Evolutionary conservation across 2,329 filamentous ascomycete genomes (phyloP).

Genomic region (Monilinia fructicola): DNA sequence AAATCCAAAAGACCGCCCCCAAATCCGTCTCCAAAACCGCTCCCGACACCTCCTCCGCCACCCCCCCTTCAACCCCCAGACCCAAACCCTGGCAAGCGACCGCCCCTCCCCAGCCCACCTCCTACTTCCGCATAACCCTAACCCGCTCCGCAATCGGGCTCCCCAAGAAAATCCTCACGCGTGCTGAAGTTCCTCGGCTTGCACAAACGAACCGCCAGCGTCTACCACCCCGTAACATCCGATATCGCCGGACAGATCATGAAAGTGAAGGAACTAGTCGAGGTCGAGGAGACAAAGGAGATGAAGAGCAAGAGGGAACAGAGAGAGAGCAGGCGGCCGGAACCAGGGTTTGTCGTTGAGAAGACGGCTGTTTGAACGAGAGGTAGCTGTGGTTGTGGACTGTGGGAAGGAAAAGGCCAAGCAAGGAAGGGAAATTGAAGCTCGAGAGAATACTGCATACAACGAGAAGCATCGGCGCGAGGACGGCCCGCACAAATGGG

Average conservation of each 20-base stretch:
- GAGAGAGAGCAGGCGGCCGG: constrained; percentile 60
- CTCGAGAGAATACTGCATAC: too few relatives aligned
- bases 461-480: too few relatives aligned
- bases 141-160: constrained; percentile 72
- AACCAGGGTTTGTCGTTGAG: constrained; percentile 69
- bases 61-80: background rate
- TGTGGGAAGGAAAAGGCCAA: background rate
- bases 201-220: constrained; percentile 68
- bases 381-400: background rate
- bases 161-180: constrained; percentile 60
- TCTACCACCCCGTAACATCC: constrained; percentile 68
- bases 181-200: constrained; percentile 70
- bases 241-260: constrained; percentile 72
- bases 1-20: background rate
- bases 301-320: constrained; percentile 60
- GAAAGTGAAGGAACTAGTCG: constrained; percentile 71
- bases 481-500: too few relatives aligned
- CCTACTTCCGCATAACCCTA: constrained; percentile 72
- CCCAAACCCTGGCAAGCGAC: constrained; percentile 11
- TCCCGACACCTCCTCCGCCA: background rate
- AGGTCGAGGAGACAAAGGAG: constrained; percentile 64
- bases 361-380: constrained; percentile 35
- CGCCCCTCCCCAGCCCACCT: constrained; percentile 45
- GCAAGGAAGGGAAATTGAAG: background rate
- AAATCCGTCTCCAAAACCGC: constrained; percentile 8